These are phyloP conservation scores for Trichoderma koningiopsis DNA, from an alignment of 2,329 filamentous ascomycete species.

Conservation along the genomic window DNA sequence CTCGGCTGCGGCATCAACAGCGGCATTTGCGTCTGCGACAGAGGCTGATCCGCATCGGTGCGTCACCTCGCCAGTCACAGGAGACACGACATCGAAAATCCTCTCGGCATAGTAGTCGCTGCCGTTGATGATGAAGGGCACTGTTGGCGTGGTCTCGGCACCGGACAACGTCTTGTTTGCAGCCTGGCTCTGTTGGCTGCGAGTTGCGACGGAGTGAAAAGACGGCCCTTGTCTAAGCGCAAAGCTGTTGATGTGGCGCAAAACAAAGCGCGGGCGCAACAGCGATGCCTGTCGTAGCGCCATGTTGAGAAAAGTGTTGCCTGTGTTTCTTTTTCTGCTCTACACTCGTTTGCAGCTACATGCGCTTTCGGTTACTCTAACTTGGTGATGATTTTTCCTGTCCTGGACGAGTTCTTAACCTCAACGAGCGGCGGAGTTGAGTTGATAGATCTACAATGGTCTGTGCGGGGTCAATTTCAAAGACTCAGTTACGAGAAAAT, in stretches of 20 bases:
- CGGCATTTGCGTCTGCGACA: constrained; percentile 56
- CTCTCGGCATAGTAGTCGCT: constrained; percentile 48
- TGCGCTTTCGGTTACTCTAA: neutral
- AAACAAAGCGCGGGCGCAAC: neutral
- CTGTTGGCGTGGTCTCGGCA: constrained; percentile 15
- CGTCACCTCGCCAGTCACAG: constrained; percentile 55
- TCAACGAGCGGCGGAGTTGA: neutral
- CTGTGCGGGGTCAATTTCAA: constrained; percentile 15
- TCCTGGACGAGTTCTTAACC: neutral
- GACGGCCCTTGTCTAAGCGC: neutral
- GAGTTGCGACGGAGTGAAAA: neutral
- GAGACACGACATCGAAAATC: constrained; percentile 60
- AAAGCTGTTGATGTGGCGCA: neutral
- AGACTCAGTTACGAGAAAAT: neutral
- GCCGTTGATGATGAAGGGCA: constrained; percentile 49
- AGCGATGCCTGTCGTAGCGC: neutral
- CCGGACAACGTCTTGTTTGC: constrained; percentile 8
- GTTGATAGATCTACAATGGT: neutral
- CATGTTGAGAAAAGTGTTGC: neutral
- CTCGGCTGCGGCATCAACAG: constrained; percentile 58
- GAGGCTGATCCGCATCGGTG: constrained; percentile 59
- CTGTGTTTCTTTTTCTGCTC: neutral
- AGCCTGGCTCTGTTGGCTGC: neutral
- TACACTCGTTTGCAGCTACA: neutral
- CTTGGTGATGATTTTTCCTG: neutral